Evolutionary conservation across 192 early-diverging fungal genomes (phyloP).

Genomic region (Powellomyces hirtus): DNA sequence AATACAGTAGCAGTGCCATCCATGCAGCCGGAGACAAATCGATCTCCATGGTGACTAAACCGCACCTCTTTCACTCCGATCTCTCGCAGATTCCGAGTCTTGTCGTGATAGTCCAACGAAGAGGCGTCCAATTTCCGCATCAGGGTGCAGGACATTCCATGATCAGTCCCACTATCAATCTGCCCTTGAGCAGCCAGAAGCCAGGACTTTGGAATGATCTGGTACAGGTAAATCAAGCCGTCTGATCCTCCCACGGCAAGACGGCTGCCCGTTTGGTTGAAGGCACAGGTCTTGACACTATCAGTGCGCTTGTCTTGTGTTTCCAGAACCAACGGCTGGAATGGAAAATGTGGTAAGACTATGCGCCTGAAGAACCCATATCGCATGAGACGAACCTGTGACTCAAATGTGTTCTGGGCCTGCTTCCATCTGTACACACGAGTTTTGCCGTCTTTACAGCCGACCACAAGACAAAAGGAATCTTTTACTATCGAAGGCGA

Average conservation of each 20-base stretch:
- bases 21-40: constrained; percentile 67
- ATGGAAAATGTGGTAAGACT: constrained; percentile 47
- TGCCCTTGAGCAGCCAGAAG: not conserved
- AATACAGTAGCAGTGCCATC: constrained; percentile 81
- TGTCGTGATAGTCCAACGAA: constrained; percentile 70
- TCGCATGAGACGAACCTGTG: constrained; percentile 8
- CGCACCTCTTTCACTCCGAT: constrained; percentile 68
- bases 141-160: not conserved
- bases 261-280: constrained; percentile 73
- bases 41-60: constrained; percentile 67
- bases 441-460: constrained; percentile 68
- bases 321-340: constrained; percentile 52
- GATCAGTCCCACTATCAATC: not conserved
- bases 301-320: constrained; percentile 23
- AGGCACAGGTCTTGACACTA: constrained; percentile 40
- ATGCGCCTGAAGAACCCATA: not conserved
- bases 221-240: constrained; percentile 74
- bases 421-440: constrained; percentile 73
- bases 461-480: constrained; percentile 67
- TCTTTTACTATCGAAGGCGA: constrained; percentile 72
- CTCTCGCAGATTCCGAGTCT: constrained; percentile 31
- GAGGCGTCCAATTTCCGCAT: constrained; percentile 35
- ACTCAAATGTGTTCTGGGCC: constrained; percentile 8
- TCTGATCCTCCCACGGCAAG: constrained; percentile 78
- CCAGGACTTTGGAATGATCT: constrained; percentile 50